Percentiles rank a stretch among this genome's conserved stretches.
These are phyloP conservation scores for Saccharomyces jurei DNA, from an alignment of 805 yeast genomes.

Conservation along the genomic window DNA sequence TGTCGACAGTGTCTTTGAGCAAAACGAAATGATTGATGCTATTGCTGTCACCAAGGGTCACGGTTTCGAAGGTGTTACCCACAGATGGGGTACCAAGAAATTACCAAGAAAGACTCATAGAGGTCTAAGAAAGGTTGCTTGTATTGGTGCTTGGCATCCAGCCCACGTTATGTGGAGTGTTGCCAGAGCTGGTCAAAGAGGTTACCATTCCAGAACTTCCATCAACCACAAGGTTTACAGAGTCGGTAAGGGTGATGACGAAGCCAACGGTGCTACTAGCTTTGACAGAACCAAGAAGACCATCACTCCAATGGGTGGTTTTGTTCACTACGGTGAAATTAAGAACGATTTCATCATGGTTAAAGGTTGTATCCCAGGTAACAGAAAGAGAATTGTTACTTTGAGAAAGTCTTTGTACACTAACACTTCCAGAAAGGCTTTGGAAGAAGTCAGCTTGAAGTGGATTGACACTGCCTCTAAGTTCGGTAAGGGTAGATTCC, in stretches of 20 bases:
- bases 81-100: constrained; percentile 99
- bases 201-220: constrained; percentile 99
- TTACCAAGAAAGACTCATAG: constrained; percentile 99
- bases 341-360: constrained; percentile 95
- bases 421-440: constrained; percentile 95
- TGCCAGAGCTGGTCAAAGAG: constrained; percentile 99
- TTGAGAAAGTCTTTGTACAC: constrained; percentile 97
- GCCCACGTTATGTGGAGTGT: constrained; percentile 99
- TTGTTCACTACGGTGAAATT: constrained; percentile 97
- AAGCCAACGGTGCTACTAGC: constrained; percentile 88
- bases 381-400: constrained; percentile 98
- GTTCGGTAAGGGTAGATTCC: constrained; percentile 99
- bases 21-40: constrained; percentile 97
- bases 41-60: constrained; percentile 99
- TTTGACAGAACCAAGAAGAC: constrained; percentile 99
- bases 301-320: constrained; percentile 99
- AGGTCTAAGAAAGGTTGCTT: constrained; percentile 99
- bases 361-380: constrained; percentile 99
- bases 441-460: constrained; percentile 93
- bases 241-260: constrained; percentile 94
- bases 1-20: constrained; percentile 94
- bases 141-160: constrained; percentile 99
- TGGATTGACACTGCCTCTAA: constrained; percentile 99
- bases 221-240: constrained; percentile 99
- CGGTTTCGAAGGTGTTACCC: constrained; percentile 99